Evolutionary conservation across 805 yeast genomes (phyloP).

Genomic region (Komagataella ulmi): DNA sequence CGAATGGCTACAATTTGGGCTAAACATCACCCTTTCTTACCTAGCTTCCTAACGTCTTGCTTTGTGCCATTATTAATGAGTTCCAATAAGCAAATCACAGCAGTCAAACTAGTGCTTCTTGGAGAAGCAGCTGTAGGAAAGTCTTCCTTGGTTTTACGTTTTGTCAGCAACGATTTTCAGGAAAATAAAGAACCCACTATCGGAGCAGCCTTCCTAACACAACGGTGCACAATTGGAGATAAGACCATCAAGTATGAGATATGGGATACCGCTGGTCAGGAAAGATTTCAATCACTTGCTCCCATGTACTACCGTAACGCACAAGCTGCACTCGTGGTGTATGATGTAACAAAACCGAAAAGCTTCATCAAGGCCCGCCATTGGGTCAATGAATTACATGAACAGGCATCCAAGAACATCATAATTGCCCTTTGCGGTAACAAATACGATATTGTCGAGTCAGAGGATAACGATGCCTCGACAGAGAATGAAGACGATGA

Average conservation of each 20-base stretch:
- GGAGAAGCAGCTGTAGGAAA: conserved; percentile 99
- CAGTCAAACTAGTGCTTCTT: conserved; percentile 79
- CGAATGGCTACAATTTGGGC: not conserved
- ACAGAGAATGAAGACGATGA: conserved; percentile 29
- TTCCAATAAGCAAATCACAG: conserved; percentile 25
- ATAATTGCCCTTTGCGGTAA: conserved; percentile 91
- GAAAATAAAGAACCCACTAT: conserved; percentile 97
- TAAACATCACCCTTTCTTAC: not conserved
- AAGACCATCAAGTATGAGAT: conserved; percentile 84
- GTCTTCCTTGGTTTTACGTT: conserved; percentile 81
- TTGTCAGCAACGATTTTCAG: conserved; percentile 90
- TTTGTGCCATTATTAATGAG: not conserved
- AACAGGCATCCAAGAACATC: conserved; percentile 87
- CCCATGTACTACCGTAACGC: conserved; percentile 98
- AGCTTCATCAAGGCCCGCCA: conserved; percentile 93
- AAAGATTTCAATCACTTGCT: conserved; percentile 88
- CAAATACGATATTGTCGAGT: conserved; percentile 68
- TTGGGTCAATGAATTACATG: conserved; percentile 94
- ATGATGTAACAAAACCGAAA: conserved; percentile 90
- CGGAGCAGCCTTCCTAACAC: conserved; percentile 96
- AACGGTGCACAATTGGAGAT: conserved; percentile 77
- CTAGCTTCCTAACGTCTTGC: not conserved
- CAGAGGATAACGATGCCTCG: conserved; percentile 10
- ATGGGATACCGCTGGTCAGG: conserved; percentile 99
- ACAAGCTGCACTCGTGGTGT: conserved; percentile 91